Evolutionary conservation across 345 rosid genomes (phyloP).

Genomic region (Citropsis articulata): DNA sequence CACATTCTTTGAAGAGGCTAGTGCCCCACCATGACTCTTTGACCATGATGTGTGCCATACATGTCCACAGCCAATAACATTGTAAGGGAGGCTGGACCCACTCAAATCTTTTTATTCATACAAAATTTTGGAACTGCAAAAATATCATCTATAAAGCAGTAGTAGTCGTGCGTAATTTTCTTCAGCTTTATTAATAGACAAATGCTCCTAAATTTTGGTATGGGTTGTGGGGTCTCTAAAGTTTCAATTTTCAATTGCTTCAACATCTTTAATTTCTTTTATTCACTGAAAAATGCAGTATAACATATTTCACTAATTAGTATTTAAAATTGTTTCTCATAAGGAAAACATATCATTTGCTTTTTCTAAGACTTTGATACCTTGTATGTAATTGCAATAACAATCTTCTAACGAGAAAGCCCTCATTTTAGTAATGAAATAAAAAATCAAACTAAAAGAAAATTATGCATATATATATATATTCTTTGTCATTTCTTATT

Average conservation of each 20-base stretch:
- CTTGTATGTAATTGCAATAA: too few species aligned
- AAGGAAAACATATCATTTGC: too few species aligned
- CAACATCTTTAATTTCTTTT: too few species aligned
- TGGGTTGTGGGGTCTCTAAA: background rate
- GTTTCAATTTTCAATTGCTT: background rate
- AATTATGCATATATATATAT: too few species aligned
- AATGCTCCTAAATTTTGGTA: background rate
- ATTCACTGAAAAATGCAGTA: background rate
- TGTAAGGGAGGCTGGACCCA: conserved; percentile 4
- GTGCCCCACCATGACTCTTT: background rate
- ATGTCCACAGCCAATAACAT: background rate
- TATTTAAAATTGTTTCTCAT: background rate
- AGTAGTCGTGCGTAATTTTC: background rate
- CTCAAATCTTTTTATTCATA: background rate
- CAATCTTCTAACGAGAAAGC: too few species aligned
- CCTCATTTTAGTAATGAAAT: too few species aligned
- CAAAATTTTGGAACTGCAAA: background rate
- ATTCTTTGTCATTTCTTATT: too few species aligned
- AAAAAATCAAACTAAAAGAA: too few species aligned
- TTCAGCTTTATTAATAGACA: background rate
- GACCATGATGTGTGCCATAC: conserved; percentile 15
- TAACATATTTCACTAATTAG: background rate
- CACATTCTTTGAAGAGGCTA: background rate
- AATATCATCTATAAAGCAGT: background rate
- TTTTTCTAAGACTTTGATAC: too few species aligned